Evolutionary conservation across 352 stramenopile genomes (phyloP), one percentile per base, ranked within the genome.

Genomic region (Plasmopara viticola): DNA sequence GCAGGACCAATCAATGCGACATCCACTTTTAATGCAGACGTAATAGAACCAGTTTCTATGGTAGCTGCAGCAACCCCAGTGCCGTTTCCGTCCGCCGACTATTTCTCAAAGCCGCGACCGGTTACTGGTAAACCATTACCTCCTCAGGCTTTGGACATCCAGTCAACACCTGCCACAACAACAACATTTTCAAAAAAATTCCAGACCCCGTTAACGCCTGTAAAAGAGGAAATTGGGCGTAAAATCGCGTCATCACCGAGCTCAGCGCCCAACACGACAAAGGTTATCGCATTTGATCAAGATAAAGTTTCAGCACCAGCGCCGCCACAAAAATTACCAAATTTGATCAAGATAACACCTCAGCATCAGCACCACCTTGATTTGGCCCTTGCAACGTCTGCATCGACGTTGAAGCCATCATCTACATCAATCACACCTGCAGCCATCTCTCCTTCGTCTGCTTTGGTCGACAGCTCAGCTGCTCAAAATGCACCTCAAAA

Each of bases 401-500:
- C 6, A 43, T 14, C 30, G 34, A 48, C 47, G 29, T 5, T 39
- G 30, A 40, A 28, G 28, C 8, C 41, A 34, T 6, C 9, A 2
- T 18, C 12, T 41, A 12, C 5, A 29, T n/a, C 46, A 53, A 34
- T 12, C 9, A 48, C 28, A 51, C 29, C 30, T 38, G 29, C 43
- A 46, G 10, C 42, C 25, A 18, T 17, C 18, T 4, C 43, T 33
- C 13, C 37, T 39, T 33, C 13, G 25, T 12, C 34, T 31, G 54
- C 10, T 6, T 25, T 25, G 20, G 20, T 25, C 20, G 13, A 29
- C 43, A 8, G 9, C 12, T 28, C 40, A 41, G 51, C 34, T 43
- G 20, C 45, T 28, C 17, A 35, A 15, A 37, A 44, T 18, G 18
- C 1, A 30, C 44, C 18, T 44, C 43, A 58, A 49, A 28, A 30